A percentile compares a stretch with the other conserved stretches of the same genome.
Evolutionary conservation across 345 rosid genomes (phyloP).

Genomic region (Nephelium lappaceum): DNA sequence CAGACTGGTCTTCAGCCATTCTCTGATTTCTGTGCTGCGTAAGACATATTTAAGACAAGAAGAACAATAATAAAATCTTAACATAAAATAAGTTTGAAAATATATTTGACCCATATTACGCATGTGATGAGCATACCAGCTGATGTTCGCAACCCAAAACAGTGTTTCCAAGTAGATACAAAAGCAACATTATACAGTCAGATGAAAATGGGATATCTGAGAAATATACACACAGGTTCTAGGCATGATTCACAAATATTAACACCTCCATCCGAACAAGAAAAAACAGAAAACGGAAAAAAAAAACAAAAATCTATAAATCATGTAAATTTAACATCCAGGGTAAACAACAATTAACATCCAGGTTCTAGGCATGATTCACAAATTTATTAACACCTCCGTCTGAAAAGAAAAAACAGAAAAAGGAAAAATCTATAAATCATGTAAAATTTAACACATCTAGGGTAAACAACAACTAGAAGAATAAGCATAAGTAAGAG

Average conservation of each 20-base stretch:
- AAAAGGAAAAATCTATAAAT: not conserved
- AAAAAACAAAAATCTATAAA: not conserved
- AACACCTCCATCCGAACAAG: not conserved
- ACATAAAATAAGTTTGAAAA: conserved; percentile 14
- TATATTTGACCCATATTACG: conserved; percentile 5
- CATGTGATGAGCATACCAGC: conserved; percentile 1
- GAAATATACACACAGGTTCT: not conserved
- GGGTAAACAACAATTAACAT: not conserved
- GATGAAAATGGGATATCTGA: conserved; percentile 1
- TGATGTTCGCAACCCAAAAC: not conserved
- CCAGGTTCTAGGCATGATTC: not conserved
- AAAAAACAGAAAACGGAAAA: not conserved
- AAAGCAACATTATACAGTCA: conserved; percentile 3
- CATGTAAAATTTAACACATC: not conserved
- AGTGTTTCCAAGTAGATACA: conserved; percentile 4
- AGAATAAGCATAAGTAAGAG: not conserved
- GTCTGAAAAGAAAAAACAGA: not conserved
- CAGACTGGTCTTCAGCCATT: conserved; percentile 99
- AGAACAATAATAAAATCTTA: conserved; percentile 29
- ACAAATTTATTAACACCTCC: not conserved
- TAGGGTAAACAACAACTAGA: conserved; percentile 3
- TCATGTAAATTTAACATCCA: not conserved
- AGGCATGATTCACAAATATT: not conserved
- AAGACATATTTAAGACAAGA: conserved; percentile 43
- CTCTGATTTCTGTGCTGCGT: conserved; percentile 89